phyloP scores from a whole-genome alignment of 1,284 basidiomycete genomes.

The Cutaneotrichosporon daszewskae region DNA sequence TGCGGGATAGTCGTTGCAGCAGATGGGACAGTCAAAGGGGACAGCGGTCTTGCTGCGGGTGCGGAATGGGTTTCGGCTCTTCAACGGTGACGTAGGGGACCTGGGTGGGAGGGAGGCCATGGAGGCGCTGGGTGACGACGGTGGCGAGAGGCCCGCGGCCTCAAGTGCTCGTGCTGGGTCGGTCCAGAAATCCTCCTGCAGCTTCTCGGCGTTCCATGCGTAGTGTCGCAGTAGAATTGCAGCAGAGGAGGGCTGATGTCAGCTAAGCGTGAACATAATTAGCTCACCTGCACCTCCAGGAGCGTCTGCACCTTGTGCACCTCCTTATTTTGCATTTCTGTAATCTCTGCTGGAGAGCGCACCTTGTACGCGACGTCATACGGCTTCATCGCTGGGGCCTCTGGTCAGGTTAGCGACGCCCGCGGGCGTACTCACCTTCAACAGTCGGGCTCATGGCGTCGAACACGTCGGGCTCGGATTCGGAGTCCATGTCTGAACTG shows the following conservation, averaged over 20 bases:
- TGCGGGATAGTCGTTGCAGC: conserved; percentile 64
- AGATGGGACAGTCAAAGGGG: conserved; percentile 79
- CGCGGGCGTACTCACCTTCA: conserved; percentile 32
- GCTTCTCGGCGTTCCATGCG: conserved; percentile 91
- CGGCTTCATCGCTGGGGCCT: conserved; percentile 38
- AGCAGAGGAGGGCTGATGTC: conserved; percentile 54
- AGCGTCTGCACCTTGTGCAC: conserved; percentile 77
- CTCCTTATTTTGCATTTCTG: conserved; percentile 68
- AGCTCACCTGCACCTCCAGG: conserved; percentile 74
- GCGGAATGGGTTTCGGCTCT: conserved; percentile 13
- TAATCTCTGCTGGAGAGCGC: conserved; percentile 70
- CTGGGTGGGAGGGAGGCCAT: conserved; percentile 25
- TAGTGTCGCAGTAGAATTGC: conserved; percentile 76
- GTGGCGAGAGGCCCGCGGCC: conserved; percentile 59
- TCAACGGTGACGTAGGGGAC: conserved; percentile 40
- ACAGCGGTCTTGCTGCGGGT: conserved; percentile 35
- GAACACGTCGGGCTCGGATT: conserved; percentile 37
- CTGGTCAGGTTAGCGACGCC: conserved; percentile 12
- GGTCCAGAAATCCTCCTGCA: conserved; percentile 95
- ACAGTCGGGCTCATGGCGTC: conserved; percentile 41
- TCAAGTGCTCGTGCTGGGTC: conserved; percentile 64
- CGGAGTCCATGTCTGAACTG: conserved; percentile 23
- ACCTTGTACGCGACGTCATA: conserved; percentile 52
- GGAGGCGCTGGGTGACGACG: conserved; percentile 36
- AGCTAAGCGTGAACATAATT: conserved; percentile 8